Conservation (phyloP, 768 basidiomycete species). For the Mycena vulgaris region DNA sequence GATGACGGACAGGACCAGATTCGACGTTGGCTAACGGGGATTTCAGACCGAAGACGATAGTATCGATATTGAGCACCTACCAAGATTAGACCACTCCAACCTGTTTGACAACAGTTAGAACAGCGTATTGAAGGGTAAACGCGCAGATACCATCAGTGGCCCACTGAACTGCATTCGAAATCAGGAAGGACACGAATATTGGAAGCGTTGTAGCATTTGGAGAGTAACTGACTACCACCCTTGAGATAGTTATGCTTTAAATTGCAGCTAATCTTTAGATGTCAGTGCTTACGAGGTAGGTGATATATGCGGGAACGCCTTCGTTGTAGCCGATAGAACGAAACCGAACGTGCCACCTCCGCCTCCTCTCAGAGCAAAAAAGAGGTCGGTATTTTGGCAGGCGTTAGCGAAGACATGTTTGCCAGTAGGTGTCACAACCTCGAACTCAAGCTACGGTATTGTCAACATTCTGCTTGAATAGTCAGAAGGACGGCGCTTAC, state of each 20-base stretch:
- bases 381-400: slow-evolving; percentile 53
- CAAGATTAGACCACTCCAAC: not conserved
- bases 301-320: not conserved
- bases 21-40: not conserved
- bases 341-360: slow-evolving; percentile 42
- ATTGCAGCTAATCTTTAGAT: not conserved
- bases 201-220: not conserved
- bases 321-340: not conserved
- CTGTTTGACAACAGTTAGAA: not conserved
- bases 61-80: not conserved
- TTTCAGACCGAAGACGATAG: not conserved
- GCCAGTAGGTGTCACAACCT: slow-evolving; percentile 56
- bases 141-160: not conserved
- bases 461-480: not conserved
- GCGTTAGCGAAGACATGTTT: slow-evolving; percentile 49
- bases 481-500: not conserved
- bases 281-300: not conserved
- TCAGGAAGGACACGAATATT: not conserved
- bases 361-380: slow-evolving; percentile 51
- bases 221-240: not conserved
- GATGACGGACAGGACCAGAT: not conserved
- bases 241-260: too few relatives aligned
- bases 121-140: not conserved
- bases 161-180: not conserved
- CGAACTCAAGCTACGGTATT: slow-evolving; percentile 45